Evolutionary conservation across 352 stramenopile species (phyloP).

Genomic region (Pythium dissimile): DNA sequence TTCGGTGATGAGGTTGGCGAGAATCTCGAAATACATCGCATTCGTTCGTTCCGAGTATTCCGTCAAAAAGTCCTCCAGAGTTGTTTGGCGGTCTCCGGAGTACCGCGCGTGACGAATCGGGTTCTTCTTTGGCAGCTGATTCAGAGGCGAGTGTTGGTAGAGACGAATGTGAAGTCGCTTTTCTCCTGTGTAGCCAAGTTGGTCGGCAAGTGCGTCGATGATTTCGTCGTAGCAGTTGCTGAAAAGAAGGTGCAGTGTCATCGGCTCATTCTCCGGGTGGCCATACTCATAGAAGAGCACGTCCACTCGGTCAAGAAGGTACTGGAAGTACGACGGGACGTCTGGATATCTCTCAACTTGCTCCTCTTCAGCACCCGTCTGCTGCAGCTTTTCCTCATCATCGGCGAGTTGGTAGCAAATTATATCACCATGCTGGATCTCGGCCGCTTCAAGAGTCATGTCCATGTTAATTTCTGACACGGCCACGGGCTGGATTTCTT

Average conservation of each 20-base stretch:
- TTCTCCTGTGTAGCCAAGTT: slow-evolving; percentile 36
- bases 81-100: slow-evolving; percentile 50
- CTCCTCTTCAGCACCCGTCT: neutral
- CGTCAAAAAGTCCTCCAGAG: slow-evolving; percentile 65
- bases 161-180: slow-evolving; percentile 65
- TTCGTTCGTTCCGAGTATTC: slow-evolving; percentile 71
- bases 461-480: slow-evolving; percentile 59
- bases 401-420: slow-evolving; percentile 73
- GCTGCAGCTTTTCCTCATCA: slow-evolving; percentile 19
- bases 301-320: slow-evolving; percentile 78
- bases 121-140: slow-evolving; percentile 53
- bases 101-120: slow-evolving; percentile 68
- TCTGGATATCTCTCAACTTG: slow-evolving; percentile 53
- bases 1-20: slow-evolving; percentile 73
- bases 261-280: slow-evolving; percentile 39
- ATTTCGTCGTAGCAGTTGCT: slow-evolving; percentile 78
- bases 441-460: slow-evolving; percentile 34
- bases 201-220: slow-evolving; percentile 47
- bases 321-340: slow-evolving; percentile 78
- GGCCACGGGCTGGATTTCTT: slow-evolving; percentile 67
- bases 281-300: slow-evolving; percentile 62
- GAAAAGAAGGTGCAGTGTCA: slow-evolving; percentile 52
- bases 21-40: slow-evolving; percentile 70
- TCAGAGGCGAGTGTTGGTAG: slow-evolving; percentile 78
- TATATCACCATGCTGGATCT: slow-evolving; percentile 85